Base-by-base conservation (phyloP, 768 basidiomycete genomes). In the Trametes sanguinea region DNA sequence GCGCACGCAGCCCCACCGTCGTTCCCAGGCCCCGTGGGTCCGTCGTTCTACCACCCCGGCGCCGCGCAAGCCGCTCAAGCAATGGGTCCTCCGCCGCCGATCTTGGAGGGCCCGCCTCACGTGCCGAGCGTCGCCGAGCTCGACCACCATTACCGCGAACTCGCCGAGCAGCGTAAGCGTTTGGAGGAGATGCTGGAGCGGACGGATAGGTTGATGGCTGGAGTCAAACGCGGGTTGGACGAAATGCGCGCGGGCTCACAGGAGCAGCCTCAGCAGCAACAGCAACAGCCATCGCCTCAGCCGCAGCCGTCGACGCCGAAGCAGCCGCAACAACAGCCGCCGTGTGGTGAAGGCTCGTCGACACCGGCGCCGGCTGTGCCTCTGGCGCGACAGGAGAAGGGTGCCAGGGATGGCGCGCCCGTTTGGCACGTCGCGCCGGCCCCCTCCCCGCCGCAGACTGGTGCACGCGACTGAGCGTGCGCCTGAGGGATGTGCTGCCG, bases 161-260 rank as follows among this genome's bases (percentile, higher is more conserved):
- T 94, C 56, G 74, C 76, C 4, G 84, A 87, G 67, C 81, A 89
- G 70, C 84, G 85, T 73, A 77, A 76, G 68, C 76, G 81, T 71
- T 77, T 89, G 76, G 83, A 91, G 74, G 90, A 90, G 71, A 80
- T 94, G 84, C 73, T 92, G 61, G 83, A 86, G 65, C 83, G 80
- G 75, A 94, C 91, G 67, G 88, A 92, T 56, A 75, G 81, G 71
- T 73, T 94, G 76, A 85, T 94, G 81, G 80, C 76, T 40, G 85
- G 86, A 27, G 77, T 94, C 71, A 85, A 85, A 78, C 81, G 86
- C 66, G 88, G 85, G 27, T 77, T 94, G 67, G 91, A 92, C 57
- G 90, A 93, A 71, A 85, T 90, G 83, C 78, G 83, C 66, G 81
- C 66, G 46, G 65, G 30, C 13, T n/a, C 47, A 9, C 60, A 44